Evolutionary conservation across 768 basidiomycete genomes (phyloP), one percentile per base, ranked within the genome.

Genomic region (button mushroom (Agaricus bisporus)): DNA sequence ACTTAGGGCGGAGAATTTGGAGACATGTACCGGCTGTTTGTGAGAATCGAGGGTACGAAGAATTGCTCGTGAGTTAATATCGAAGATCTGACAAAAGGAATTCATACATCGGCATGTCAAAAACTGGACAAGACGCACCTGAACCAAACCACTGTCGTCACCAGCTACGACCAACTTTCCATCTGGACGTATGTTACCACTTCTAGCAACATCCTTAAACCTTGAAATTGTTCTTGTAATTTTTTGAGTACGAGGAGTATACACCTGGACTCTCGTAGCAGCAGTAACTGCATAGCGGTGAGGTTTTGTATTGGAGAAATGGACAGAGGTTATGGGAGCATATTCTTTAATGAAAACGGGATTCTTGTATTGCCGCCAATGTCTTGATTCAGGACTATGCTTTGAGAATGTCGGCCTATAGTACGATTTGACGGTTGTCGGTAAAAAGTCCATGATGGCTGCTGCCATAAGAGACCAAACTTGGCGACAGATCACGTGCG

Each of bases 271-370:
- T 58, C 95, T 78, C 1, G 94, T 89, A 0, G 92, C 93, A 1
- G 94, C 90, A 25, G 95, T 97, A 52, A 98, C 94, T 22, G 94
- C 95, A 75, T 95, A 98, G 64, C 88, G 77, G 66, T 99, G 93
- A 4, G 95, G 95, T 67, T 82, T 85, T 25, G 88, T 73, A 1
- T 83, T 83, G 1, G 91, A 83, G 69, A 98, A 98, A 66, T 98
- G 91, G 29, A 99, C 78, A 14, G 90, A 91, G 50, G 95, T 98
- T 60, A 99, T 85, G 14, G 95, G 93, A 0, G 93, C 92, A 66
- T 95, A 95, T 73, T 98, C 92, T 70, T 97, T 98, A 67, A 98
- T 80, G 68, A 98, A 99, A 1, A 98, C 88, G 3, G 91, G 91
- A 55, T 88, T 78, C 60, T 85, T 91, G 70, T 88, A 93, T 62